Base-by-base conservation (phyloP, 345 rosid species). In the Sonneratia alba region DNA sequence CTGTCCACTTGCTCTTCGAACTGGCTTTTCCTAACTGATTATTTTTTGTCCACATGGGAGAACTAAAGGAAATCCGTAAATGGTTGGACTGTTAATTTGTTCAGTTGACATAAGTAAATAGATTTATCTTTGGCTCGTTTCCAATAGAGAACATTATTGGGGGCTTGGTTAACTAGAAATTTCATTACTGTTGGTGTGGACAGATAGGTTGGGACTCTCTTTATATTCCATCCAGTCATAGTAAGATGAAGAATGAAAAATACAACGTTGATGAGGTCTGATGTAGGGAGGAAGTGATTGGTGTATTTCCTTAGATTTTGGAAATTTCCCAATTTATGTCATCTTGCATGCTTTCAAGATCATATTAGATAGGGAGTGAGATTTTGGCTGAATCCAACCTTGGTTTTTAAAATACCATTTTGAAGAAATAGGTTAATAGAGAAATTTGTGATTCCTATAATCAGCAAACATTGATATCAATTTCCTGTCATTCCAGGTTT, bases 401-500 rank as follows among this genome's bases (percentile, higher is more conserved):
- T 42, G 10, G 45, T 4, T 4, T 42, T 42, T 9, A 42, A 42
- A 42, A 5, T 42, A 42, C 45, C 10, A 4, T 42, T 42, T 42
- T 42, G 45, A 42, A 42, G 6, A 9, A 42, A 42, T 4, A 42
- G 10, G 45, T 9, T 4, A 42, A 1, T 42, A 42, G 45, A 42
- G 45, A 42, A 42, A 42, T 42, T 42, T 42, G 45, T 2, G 45
- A 42, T 42, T 42, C 45, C 45, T 3, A 27, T 42, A 42, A 42
- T 42, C 7, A 5, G 6, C 6, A 42, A 42, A 42, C 45, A 42
- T 42, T 42, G 6, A 5, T 42, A 9, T 42, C 19, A 6, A 68
- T 43, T 68, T 68, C 61, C 68, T 68, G 69, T 67, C 15, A 51
- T 71, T 36, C 66, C 87, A 93, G 97, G 85, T 83, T 32, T 78